Evolutionary conservation across 2,329 filamentous ascomycete genomes (phyloP), one percentile per base, ranked within the genome.

Genomic region (Parasarocladium wereldwijsianum): DNA sequence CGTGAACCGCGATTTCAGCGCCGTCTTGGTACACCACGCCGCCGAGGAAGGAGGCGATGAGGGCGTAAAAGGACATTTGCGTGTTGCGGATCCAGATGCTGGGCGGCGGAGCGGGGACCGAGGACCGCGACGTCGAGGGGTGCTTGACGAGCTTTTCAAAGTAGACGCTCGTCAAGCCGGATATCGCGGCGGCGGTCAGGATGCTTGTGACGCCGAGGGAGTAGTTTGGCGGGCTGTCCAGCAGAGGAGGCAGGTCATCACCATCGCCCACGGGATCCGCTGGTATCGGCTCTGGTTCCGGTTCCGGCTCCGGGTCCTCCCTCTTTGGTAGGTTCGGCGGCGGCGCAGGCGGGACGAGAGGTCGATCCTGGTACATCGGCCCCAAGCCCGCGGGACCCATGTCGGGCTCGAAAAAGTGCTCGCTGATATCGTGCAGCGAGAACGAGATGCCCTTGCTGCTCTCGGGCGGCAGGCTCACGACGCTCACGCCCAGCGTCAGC

Each of bases 61-160:
- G 62, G 1, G 86, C 93, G 58, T 93, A 98, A 47, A 94, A 82
- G 1, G 85, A 86, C 15, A 98, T 62, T 52, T 98, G 90, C 26
- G 94, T 79, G 49, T 96, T 98, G 37, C 90, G 76, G 24, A 90
- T 76, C 90, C 90, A 98, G 10, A 96, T 65, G 1, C 83, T 87
- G 19, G 24, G 19, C n/a, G n/a, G n/a, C n/a, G n/a, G n/a, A n/a
- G n/a, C n/a, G n/a, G n/a, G n/a, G n/a, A n/a, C n/a, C n/a, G n/a
- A n/a, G n/a, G n/a, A n/a, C n/a, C n/a, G n/a, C 4, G 28, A 23
- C 5, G 76, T 76, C 27, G 74, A 67, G 2, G 67, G 66, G 40
- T 93, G 80, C 51, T 92, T 93, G 32, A 96, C 62, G 3, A 94
- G 75, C 55, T 92, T 94, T 51, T 96, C 82, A 40, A 87, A 86